These are phyloP conservation scores for Leccinum truebloodii DNA, from an alignment of 768 basidiomycete genomes.

Conservation along the genomic window DNA sequence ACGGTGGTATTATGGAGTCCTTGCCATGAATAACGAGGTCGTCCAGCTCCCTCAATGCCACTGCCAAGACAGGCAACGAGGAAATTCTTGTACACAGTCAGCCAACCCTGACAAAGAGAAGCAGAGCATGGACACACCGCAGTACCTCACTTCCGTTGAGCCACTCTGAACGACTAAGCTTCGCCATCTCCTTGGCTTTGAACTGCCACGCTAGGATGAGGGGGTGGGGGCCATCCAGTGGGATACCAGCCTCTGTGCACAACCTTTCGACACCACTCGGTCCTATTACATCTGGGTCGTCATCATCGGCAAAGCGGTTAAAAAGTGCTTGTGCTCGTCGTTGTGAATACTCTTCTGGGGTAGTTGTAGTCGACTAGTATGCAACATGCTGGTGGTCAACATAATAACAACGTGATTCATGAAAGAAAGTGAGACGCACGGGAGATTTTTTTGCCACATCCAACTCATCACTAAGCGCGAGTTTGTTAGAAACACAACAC, in stretches of 20 bases:
- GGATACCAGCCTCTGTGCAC: conserved; percentile 67
- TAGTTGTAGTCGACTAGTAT: conserved; percentile 7
- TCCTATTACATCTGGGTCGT: conserved; percentile 53
- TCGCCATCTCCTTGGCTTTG: conserved; percentile 69
- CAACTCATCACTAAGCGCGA: conserved; percentile 52
- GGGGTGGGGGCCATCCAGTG: conserved; percentile 72
- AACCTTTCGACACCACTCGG: conserved; percentile 72
- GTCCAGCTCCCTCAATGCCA: conserved; percentile 61
- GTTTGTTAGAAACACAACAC: conserved; percentile 63
- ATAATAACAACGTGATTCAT: background rate
- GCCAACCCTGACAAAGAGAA: background rate
- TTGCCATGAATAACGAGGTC: conserved; percentile 54
- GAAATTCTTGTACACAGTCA: conserved; percentile 42
- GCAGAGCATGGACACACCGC: conserved; percentile 37
- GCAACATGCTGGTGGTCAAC: conserved; percentile 3
- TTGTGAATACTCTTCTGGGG: conserved; percentile 45
- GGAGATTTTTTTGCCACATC: conserved; percentile 34
- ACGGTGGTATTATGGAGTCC: conserved; percentile 35
- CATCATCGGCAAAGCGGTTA: conserved; percentile 58
- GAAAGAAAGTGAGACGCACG: conserved; percentile 23
- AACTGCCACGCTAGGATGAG: conserved; percentile 78
- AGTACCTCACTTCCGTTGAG: conserved; percentile 49
- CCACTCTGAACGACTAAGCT: conserved; percentile 72
- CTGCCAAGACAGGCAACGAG: conserved; percentile 48
- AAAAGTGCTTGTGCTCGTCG: conserved; percentile 58